Base-by-base conservation (phyloP, 1,284 basidiomycete genomes). In the Neotropicomus parvogracilis region DNA sequence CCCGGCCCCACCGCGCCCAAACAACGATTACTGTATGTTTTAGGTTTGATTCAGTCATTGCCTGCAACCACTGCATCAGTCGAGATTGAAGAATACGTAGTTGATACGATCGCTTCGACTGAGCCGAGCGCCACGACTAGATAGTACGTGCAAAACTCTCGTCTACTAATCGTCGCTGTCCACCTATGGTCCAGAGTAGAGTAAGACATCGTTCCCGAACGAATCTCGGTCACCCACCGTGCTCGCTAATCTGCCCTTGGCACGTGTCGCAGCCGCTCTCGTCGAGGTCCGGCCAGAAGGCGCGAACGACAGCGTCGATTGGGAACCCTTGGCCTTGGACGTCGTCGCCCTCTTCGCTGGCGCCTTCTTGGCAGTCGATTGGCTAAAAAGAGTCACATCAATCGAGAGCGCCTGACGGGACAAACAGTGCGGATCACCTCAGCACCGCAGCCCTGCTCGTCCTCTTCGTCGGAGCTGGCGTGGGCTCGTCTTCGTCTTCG, bases 361-460 rank as follows among this genome's bases (percentile, higher is more conserved):
- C 68, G 57, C 70, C 76, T 63, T 50, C 65, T 69, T 52, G 19
- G 46, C 43, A 43, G 40, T 36, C 32, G 53, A 43, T 52, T 50
- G 53, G 47, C 54, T 60, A 48, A 35, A n/a, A 44, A 45, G 34
- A 47, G 50, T 36, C 40, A 35, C 6, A 40, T 41, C 50, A 53
- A 20, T 36, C 33, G n/a, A 44, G 32, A 29, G 7, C 11, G 19
- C n/a, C 20, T 26, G 32, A 16, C 24, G 41, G 10, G 14, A 44
- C 13, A 39, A 40, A n/a, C 2, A 31, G 27, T 34, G 41, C 12
- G 50, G 62, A 68, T 49, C 60, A 85, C 81, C 78, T 85, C 32
- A 83, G 61, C 10, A 84, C 75, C 11, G 83, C 78, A 17, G 82
- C 79, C 46, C 85, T 74, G 58, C 78, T 84, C n/a, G 81, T 81